Conservation (phyloP, 164 flowering plant species). For the Umbilicus rupestris region DNA sequence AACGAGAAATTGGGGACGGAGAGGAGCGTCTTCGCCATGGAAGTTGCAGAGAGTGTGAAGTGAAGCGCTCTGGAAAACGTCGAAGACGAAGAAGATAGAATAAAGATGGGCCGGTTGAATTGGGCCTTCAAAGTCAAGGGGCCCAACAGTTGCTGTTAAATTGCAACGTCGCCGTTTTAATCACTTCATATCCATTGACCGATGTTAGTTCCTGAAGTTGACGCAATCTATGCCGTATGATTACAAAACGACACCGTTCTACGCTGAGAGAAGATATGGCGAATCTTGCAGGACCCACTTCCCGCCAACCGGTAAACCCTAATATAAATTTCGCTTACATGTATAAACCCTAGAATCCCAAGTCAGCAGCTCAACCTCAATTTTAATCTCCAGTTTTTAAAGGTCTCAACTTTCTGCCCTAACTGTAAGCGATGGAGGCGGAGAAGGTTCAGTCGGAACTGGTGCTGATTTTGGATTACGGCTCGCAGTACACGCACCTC, state of each 20-base stretch:
- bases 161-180: not conserved
- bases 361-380: not conserved
- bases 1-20: constrained; percentile 16
- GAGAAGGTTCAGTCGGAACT: constrained; percentile 38
- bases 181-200: not conserved
- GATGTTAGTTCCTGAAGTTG: not conserved
- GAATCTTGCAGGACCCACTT: not conserved
- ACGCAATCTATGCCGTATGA: not conserved
- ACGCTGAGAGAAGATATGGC: not conserved
- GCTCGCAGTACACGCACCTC: constrained; percentile 93
- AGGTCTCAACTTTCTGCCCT: not conserved
- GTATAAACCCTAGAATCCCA: constrained; percentile 14
- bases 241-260: not conserved
- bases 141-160: too few species aligned
- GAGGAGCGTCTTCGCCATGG: constrained; percentile 18
- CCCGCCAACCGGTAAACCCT: constrained; percentile 11
- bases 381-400: constrained; percentile 10
- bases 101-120: not conserved
- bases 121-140: not conserved
- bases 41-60: constrained; percentile 13
- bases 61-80: not conserved
- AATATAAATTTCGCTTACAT: not conserved
- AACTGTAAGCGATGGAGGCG: constrained; percentile 28
- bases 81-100: not conserved
- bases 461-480: constrained; percentile 76